These are phyloP conservation scores for Chenopodium formosanum DNA, from an alignment of 148 eudicot genomes.

Conservation along the genomic window DNA sequence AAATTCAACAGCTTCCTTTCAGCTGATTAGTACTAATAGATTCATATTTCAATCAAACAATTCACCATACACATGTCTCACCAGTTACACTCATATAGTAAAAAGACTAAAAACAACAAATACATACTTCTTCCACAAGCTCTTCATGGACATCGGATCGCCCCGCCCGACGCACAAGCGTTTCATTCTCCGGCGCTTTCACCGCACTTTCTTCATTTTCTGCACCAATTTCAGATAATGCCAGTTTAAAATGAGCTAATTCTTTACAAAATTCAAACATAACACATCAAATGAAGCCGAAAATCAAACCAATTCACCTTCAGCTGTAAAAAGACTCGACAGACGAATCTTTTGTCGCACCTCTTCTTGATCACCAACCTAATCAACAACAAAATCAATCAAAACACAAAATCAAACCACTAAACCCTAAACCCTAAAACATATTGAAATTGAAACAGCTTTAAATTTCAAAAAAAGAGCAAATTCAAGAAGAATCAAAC, in stretches of 20 bases:
- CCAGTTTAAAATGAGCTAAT: background rate
- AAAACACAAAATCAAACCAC: background rate
- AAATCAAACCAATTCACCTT: slow-evolving; percentile 30
- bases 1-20: background rate
- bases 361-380: slow-evolving; percentile 32
- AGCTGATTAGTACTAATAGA: background rate
- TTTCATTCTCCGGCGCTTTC: slow-evolving; percentile 27
- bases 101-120: too few species aligned
- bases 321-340: slow-evolving; percentile 37
- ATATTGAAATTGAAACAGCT: too few species aligned
- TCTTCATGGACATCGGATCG: slow-evolving; percentile 24
- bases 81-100: background rate
- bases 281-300: background rate
- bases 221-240: background rate
- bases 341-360: slow-evolving; percentile 30
- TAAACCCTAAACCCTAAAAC: background rate
- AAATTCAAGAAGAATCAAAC: background rate
- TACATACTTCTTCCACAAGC: slow-evolving; percentile 34
- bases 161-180: slow-evolving; percentile 23
- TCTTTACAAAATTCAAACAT: background rate
- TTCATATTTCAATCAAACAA: background rate
- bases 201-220: slow-evolving; percentile 25
- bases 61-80: too few species aligned
- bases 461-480: too few species aligned
- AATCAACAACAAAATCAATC: background rate